Base-by-base conservation (phyloP, 2,329 filamentous ascomycete species). In the Trichoderma lentiforme region DNA sequence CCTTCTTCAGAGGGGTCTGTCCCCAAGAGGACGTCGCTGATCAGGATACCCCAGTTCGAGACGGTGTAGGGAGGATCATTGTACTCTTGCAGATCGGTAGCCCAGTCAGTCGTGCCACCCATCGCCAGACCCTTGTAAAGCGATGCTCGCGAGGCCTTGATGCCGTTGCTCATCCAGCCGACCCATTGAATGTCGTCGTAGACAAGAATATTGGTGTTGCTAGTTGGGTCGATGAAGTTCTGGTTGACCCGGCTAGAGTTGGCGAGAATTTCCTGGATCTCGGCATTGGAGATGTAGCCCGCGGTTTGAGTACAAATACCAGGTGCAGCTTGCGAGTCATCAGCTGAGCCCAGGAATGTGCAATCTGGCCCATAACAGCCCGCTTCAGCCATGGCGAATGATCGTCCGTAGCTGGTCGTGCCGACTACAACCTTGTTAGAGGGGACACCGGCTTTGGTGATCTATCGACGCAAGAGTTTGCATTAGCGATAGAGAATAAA, bases 241-340 rank as follows among this genome's bases (percentile, higher is more conserved):
- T 71, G n/a, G 66, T 73, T 71, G 34, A 74, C 70, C 24, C 68
- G 62, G 26, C 51, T 58, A 14, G 57, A 51, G 56, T 72, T 70
- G 28, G 39, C 36, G 15, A 73, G 53, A 36, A 79, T 74, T 24
- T 57, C 61, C 6, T 75, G 28, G 21, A 81, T 79, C 71, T 81
- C 80, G 14, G 74, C 76, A 57, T 79, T 75, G 21, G 77, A 67
- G n/a, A 81, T 76, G 47, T 80, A 81, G 1, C 80, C 80, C 1
- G 70, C 72, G 0, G 76, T 78, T 2, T 71, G 72, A 0, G 80
- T 81, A 73, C 80, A 81, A 2, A 30, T 60, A 9, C 79, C 79
- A 6, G 70, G 68, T 8, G 32, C 64, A 0, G 79, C 78, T 3
- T 66, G 24, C 0, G 79, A 80, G 0, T 72, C 58, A 9, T 53